These are phyloP conservation scores for Buddleja alternifolia DNA, from an alignment of 257 asterid genomes.

Conservation along the genomic window DNA sequence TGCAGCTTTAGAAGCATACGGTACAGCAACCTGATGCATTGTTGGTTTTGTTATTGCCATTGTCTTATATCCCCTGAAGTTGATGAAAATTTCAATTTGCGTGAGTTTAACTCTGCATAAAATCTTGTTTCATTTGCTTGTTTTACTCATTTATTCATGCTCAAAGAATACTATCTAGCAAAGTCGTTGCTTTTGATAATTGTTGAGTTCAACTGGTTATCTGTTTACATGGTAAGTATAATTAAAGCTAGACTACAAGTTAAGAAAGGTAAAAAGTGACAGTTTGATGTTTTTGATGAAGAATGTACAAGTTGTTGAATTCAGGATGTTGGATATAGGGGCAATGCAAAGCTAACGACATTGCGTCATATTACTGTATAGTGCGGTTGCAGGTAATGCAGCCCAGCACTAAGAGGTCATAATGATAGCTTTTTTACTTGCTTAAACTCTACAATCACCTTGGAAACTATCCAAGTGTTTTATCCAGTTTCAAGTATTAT, in stretches of 20 bases:
- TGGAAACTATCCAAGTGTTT: conserved; percentile 27
- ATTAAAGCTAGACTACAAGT: not conserved
- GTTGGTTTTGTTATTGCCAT: not conserved
- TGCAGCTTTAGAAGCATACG: conserved; percentile 25
- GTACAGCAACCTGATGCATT: conserved; percentile 15
- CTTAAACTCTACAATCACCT: conserved; percentile 19
- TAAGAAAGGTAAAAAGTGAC: too few species aligned
- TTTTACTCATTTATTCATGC: not conserved
- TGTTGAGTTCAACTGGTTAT: conserved; percentile 1
- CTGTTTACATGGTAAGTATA: not conserved
- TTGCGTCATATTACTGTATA: not conserved
- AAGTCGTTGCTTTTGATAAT: not conserved
- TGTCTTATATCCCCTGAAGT: conserved; percentile 6
- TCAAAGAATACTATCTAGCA: not conserved
- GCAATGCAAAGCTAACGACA: not conserved
- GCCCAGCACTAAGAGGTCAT: conserved; percentile 10
- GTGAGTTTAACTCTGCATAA: not conserved
- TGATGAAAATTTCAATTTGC: conserved; percentile 10
- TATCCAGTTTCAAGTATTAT: conserved; percentile 13
- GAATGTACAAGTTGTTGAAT: not conserved
- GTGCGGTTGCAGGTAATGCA: not conserved
- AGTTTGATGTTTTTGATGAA: not conserved
- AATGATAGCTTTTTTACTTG: conserved; percentile 14
- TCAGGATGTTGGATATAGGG: not conserved
- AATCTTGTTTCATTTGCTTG: conserved; percentile 11